Base-by-base conservation (phyloP, 1,139 yeast genomes). In the Yamadazyma diospyri region DNA sequence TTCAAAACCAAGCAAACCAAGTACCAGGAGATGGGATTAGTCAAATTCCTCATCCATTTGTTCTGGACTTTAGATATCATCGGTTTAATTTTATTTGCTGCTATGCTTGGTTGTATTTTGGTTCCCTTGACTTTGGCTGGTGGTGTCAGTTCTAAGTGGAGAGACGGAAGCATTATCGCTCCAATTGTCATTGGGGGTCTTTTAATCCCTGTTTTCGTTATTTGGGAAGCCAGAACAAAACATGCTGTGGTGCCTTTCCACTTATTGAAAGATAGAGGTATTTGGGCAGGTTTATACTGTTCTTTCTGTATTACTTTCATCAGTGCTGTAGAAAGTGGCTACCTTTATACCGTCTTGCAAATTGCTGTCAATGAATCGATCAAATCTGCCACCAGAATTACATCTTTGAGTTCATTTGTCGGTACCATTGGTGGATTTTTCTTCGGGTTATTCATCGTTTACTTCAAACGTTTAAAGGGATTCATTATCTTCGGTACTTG, bases 61-160 rank as follows among this genome's bases (percentile, higher is more conserved):
- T 63, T 61, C 50, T 60, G 66, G 66, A 46, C 49, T 32, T 51
- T 63, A 29, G 71, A 64, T 40, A 33, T 64, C 23, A 46, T 61
- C 35, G 69, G 69, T 9, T 45, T 57, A 23, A 35, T 63, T 20
- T 46, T 64, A 21, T 43, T 61, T 34, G 46, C 49, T 34, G 61
- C 53, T 13, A 47, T 52, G 16, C 53, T 64, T 29, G 69, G 68
- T 25, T 61, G 63, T 46, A 48, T 64, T 29, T 56, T 64, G 36
- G 64, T 57, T 25, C 70, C 70, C 5, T 55, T 64, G 35, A 63
- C 69, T 21, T 45, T 64, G 25, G 69, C 69, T 14, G 68, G 65
- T 30, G 66, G 64, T 34, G 47, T 50, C 21, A 38, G 47, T 5
- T 41, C 51, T 13, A 50, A 48, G 27, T 64, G 69, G 69, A 31